A percentile compares a stretch with the other conserved stretches of the same genome.
phyloP scores from a whole-genome alignment of 306 rosid genomes.

The Cyclanthera cordifolia region DNA sequence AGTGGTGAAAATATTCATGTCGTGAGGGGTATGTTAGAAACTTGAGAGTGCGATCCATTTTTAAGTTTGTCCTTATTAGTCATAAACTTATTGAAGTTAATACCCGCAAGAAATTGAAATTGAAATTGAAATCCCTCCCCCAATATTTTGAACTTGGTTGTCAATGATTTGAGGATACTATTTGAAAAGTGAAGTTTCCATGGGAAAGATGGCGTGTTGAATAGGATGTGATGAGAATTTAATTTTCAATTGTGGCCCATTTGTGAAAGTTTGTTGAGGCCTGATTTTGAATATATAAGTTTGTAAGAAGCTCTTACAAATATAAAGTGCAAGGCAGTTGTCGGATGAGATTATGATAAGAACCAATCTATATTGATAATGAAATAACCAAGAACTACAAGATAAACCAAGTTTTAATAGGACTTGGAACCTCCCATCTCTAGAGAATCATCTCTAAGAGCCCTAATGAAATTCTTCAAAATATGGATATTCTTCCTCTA shows the following conservation, averaged over 20 bases:
- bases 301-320: background rate
- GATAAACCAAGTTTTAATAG: no score
- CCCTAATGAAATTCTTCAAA: no score
- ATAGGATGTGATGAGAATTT: background rate
- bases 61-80: background rate
- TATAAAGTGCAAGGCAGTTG: background rate
- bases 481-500: no score
- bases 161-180: background rate
- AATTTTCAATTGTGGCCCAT: background rate
- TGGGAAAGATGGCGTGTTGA: background rate
- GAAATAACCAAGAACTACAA: no score
- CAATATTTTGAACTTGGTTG: background rate
- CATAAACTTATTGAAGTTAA: background rate
- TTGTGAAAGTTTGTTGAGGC: background rate
- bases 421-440: no score
- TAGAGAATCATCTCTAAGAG: no score
- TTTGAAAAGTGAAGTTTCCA: background rate
- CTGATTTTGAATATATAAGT: background rate
- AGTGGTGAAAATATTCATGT: constrained; percentile 67
- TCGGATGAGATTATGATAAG: no score
- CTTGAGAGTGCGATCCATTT: background rate
- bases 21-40: constrained; percentile 46
- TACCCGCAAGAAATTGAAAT: background rate
- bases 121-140: background rate
- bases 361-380: no score